Evolutionary conservation across 2,329 filamentous ascomycete species (phyloP), one percentile per base, ranked within the genome.

Genomic region (Cladosporium sp.): DNA sequence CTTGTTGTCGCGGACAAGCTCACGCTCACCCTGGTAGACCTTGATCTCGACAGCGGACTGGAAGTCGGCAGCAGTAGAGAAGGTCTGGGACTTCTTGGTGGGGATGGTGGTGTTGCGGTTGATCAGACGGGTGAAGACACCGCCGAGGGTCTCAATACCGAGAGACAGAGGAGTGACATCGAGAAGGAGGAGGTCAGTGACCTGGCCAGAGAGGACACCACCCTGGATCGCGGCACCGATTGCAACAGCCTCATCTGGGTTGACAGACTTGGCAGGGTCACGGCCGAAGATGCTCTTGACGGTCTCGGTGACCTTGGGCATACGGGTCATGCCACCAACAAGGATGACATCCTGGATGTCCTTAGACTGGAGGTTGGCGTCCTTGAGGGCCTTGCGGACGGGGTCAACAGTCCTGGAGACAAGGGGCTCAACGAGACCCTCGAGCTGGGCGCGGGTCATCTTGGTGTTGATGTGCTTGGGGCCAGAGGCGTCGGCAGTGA

Each of bases 1-100:
- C 88, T 98, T 98, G 91, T 98, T 98, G 85, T 98, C 94, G 78
- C 89, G 90, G 80, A 97, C 93, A 70, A 97, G 92, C 86, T 97
- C 93, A 91, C 94, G 94, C 88, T 98, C 94, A 86, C 94, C 94
- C 89, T 98, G 93, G 91, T 89, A 98, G 70, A 98, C 94, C 91
- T 98, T 97, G 86, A 98, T 98, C 86, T 97, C 93, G 77, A 98
- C 94, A 73, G 93, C 94, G 69, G 92, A 96, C 86, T 98, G 94
- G 91, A 96, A 97, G 80, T 98, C 94, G 72, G 94, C 93, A 63
- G 93, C 93, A 60, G 94, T 98, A 65, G 93, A 97, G 89, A 98
- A 98, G 78, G 93, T 89, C 84, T 97, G 93, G 14, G 93, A 97
- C 86, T 98, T 98, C 90, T 97, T 97, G 84, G 94, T 98, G 65